Percentiles rank a stretch among this genome's conserved stretches.
Conservation (phyloP, 148 eudicot species). For the Rhododendron ferrugineum region DNA sequence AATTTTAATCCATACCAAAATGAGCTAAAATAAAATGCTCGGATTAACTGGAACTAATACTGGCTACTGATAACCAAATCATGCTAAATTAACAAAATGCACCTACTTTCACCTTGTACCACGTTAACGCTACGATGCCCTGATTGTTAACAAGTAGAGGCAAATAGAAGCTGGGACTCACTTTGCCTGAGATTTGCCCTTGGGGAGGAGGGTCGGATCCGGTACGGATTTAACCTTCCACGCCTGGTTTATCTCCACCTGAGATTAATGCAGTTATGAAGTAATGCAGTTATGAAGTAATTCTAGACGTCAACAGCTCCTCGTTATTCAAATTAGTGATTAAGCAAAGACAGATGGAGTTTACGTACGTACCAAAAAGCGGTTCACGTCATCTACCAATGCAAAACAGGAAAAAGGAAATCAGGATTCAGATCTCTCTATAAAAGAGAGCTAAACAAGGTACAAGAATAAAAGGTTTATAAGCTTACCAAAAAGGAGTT, state of each 20-base stretch:
- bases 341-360: background rate
- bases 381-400: conserved; percentile 77
- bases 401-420: background rate
- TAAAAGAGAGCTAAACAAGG: background rate
- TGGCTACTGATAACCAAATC: background rate
- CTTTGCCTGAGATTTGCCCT: conserved; percentile 87
- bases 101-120: background rate
- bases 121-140: background rate
- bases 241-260: conserved; percentile 83
- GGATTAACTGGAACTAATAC: background rate
- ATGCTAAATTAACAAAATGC: background rate
- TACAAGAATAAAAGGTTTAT: background rate
- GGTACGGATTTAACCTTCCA: conserved; percentile 71
- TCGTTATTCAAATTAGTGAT: background rate
- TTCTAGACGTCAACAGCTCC: background rate
- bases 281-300: background rate
- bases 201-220: conserved; percentile 81
- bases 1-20: background rate
- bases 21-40: background rate
- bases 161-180: conserved; percentile 27
- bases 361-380: conserved; percentile 61
- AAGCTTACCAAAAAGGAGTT: conserved; percentile 63
- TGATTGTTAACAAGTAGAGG: background rate
- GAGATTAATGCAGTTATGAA: background rate
- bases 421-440: background rate